Percentiles rank a stretch among this genome's conserved stretches.
phyloP scores from a whole-genome alignment of 2,329 filamentous ascomycete species.

The Alternaria metachromatica region DNA sequence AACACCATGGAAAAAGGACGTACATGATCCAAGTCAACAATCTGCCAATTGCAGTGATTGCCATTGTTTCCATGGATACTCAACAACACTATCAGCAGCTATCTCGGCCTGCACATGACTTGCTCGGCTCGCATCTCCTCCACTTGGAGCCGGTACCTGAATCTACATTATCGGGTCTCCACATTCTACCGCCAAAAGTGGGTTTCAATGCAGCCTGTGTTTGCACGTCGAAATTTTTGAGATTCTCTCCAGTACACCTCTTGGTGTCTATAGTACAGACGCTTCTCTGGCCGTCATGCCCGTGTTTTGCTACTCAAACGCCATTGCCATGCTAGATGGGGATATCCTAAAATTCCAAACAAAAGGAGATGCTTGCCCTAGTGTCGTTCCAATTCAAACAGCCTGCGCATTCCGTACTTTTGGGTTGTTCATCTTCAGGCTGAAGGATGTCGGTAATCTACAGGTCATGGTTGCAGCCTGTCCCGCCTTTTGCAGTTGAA shows the following conservation, averaged over 20 bases:
- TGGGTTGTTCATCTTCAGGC: constrained; percentile 34
- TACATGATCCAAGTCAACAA: background rate
- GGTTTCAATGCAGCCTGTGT: constrained; percentile 2
- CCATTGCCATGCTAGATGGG: constrained; percentile 20
- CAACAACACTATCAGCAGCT: background rate
- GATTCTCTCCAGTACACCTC: constrained; percentile 7
- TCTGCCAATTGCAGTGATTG: background rate
- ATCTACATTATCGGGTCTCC: constrained; percentile 12
- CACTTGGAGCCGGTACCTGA: constrained; percentile 10
- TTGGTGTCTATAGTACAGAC: constrained; percentile 14
- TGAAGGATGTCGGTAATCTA: constrained; percentile 44
- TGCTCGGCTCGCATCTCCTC: background rate
- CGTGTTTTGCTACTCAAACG: constrained; percentile 7
- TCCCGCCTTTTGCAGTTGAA: constrained; percentile 49
- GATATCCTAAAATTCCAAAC: constrained; percentile 31
- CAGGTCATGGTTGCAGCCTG: constrained; percentile 45
- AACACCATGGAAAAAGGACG: constrained; percentile 3
- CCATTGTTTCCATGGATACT: background rate
- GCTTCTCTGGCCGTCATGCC: constrained; percentile 3
- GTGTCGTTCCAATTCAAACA: constrained; percentile 7
- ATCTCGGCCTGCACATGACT: background rate
- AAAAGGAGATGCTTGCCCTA: constrained; percentile 14
- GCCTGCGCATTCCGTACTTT: constrained; percentile 34
- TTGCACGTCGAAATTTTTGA: constrained; percentile 2
- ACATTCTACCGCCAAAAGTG: constrained; percentile 13